Evolutionary conservation across 2,329 filamentous ascomycete species (phyloP).

Genomic region (Fusarium sp.): DNA sequence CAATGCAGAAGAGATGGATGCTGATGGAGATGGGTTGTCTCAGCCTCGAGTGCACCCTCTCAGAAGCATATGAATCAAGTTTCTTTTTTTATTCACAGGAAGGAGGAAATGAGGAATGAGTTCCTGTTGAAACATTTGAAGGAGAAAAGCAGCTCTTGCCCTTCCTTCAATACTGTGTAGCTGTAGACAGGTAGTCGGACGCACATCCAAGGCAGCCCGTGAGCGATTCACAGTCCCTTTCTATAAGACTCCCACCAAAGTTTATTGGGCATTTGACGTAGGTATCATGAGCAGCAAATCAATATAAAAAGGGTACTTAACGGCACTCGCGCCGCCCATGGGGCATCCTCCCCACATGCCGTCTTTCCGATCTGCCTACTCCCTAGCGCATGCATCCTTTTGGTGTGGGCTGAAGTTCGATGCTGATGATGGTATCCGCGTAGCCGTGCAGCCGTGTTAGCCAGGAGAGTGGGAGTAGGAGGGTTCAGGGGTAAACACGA

Average conservation of each 20-base stretch:
- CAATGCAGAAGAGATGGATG: not conserved
- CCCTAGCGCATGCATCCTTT: not conserved
- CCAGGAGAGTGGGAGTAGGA: not conserved
- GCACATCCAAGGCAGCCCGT: not conserved
- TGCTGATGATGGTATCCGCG: slow-evolving; percentile 6
- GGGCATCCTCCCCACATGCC: slow-evolving; percentile 25
- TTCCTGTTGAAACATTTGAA: slow-evolving; percentile 4
- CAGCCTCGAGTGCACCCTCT: not conserved
- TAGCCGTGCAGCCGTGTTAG: not conserved
- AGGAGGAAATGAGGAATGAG: slow-evolving; percentile 11
- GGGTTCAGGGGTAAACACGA: slow-evolving; percentile 23
- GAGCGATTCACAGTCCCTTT: not conserved
- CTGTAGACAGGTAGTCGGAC: not conserved
- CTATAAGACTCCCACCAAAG: not conserved
- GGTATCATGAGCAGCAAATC: not conserved
- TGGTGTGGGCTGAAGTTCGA: slow-evolving; percentile 13
- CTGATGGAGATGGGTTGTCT: slow-evolving; percentile 9
- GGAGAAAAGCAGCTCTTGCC: not conserved
- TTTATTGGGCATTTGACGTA: not conserved
- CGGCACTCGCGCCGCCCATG: not conserved
- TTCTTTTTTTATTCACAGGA: slow-evolving; percentile 24
- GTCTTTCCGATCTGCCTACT: slow-evolving; percentile 26
- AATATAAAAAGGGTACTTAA: slow-evolving; percentile 1
- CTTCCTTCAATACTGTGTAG: not conserved
- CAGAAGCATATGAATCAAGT: not conserved